phyloP scores from a whole-genome alignment of 495 filamentous ascomycete species.

The Neurospora cerealis region DNA sequence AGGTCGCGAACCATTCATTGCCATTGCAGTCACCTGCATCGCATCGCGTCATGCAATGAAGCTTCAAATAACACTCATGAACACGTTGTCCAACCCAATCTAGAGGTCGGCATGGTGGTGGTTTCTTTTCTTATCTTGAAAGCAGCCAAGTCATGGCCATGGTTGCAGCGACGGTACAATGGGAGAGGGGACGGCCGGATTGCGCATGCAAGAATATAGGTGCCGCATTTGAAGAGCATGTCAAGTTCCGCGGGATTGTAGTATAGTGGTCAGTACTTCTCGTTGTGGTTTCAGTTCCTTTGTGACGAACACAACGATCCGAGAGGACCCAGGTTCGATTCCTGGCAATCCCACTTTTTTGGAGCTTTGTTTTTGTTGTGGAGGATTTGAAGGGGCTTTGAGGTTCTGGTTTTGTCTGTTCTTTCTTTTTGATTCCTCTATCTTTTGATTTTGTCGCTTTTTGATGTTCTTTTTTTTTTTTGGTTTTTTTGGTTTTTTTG shows the following conservation, averaged over 20 bases:
- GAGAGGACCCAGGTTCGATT: neutral
- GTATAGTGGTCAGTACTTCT: neutral
- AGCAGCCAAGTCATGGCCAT: neutral
- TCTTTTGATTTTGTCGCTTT: neutral
- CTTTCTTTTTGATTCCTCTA: neutral
- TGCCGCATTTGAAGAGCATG: neutral
- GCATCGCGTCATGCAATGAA: neutral
- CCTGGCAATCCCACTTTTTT: neutral
- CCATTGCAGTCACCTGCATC: neutral
- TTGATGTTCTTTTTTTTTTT: accelerated
- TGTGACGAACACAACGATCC: neutral
- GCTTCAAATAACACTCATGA: neutral
- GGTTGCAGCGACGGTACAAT: neutral
- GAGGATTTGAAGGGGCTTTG: neutral
- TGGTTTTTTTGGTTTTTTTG: neutral
- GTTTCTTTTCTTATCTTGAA: neutral
- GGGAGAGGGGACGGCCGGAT: neutral
- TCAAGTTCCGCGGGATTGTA: neutral
- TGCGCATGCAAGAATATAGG: neutral
- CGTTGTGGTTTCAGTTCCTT: neutral
- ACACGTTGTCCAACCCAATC: neutral
- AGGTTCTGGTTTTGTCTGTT: neutral
- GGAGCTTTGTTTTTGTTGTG: neutral
- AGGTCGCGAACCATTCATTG: neutral
- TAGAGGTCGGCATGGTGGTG: neutral